Percentiles rank a stretch among this genome's conserved stretches.
phyloP scores from a whole-genome alignment of 2,329 filamentous ascomycete genomes.

The Botrytis paeoniae region DNA sequence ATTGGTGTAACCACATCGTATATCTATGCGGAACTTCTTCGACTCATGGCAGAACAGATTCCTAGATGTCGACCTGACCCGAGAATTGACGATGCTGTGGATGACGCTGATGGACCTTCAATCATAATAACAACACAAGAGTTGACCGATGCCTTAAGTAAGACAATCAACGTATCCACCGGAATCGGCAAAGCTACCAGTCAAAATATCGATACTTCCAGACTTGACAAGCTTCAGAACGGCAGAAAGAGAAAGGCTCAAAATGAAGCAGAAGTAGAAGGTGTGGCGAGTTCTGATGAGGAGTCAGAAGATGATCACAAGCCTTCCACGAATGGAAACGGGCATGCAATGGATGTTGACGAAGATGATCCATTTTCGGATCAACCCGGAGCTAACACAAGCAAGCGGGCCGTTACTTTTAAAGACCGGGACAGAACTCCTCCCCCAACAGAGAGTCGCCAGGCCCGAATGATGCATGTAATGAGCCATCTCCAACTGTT shows the following conservation, averaged over 20 bases:
- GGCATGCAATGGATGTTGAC: conserved; percentile 20
- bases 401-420: conserved; percentile 47
- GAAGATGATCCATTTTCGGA: conserved; percentile 28
- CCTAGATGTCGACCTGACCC: conserved; percentile 63
- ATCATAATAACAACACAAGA: conserved; percentile 52
- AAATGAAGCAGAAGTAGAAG: conserved; percentile 31
- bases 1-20: conserved; percentile 72
- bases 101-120: conserved; percentile 36
- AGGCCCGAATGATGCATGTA: conserved; percentile 55
- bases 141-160: conserved; percentile 53
- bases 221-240: conserved; percentile 49
- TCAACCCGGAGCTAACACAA: neutral
- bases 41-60: conserved; percentile 65
- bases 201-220: conserved; percentile 47
- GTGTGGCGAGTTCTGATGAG: conserved; percentile 30
- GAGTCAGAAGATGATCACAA: conserved; percentile 25
- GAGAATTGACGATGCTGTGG: conserved; percentile 45
- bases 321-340: conserved; percentile 23
- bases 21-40: conserved; percentile 73
- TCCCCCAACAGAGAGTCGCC: conserved; percentile 20
- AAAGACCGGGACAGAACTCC: conserved; percentile 42
- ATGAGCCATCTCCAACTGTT: conserved; percentile 72
- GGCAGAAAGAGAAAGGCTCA: conserved; percentile 29
- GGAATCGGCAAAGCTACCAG: conserved; percentile 56
- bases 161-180: conserved; percentile 50